Conservation (phyloP, 2,329 filamentous ascomycete genomes). For the Corynespora cassiicola region DNA sequence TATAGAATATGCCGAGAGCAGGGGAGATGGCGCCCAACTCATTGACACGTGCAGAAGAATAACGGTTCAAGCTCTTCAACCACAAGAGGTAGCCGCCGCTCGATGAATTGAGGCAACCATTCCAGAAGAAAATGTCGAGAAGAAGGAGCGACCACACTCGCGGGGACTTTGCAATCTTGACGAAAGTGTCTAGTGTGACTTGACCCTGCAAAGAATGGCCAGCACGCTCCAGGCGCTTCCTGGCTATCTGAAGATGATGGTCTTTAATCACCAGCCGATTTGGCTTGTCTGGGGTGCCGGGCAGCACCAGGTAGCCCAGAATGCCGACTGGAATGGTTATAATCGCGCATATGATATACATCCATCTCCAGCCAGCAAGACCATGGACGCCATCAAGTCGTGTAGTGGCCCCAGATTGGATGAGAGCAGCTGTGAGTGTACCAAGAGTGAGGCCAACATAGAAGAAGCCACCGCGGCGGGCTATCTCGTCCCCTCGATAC, state of each 20-base stretch:
- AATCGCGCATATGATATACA: constrained; percentile 50
- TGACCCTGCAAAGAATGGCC: constrained; percentile 45
- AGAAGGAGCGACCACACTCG: constrained; percentile 60
- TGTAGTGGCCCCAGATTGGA: constrained; percentile 45
- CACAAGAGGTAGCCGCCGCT: constrained; percentile 63
- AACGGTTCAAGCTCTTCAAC: constrained; percentile 63
- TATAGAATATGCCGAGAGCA: constrained; percentile 64
- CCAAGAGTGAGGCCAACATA: constrained; percentile 60
- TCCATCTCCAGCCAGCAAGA: constrained; percentile 42
- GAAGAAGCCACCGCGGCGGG: constrained; percentile 59
- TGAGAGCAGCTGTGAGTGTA: constrained; percentile 59
- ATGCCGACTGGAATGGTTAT: constrained; percentile 64
- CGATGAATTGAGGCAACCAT: constrained; percentile 54
- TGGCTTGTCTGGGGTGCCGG: constrained; percentile 58
- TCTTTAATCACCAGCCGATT: constrained; percentile 57
- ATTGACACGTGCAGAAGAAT: constrained; percentile 55
- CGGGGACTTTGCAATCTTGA: constrained; percentile 41
- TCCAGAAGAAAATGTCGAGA: constrained; percentile 65
- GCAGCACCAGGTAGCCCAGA: constrained; percentile 58
- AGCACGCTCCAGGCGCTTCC: constrained; percentile 52
- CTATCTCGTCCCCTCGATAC: constrained; percentile 53
- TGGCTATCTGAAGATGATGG: constrained; percentile 55
- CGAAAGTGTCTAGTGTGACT: constrained; percentile 25
- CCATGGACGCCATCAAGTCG: constrained; percentile 64
- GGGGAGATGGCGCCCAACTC: constrained; percentile 61